Base-by-base conservation (phyloP, 805 yeast genomes). In the Schwanniomyces occidentalis region DNA sequence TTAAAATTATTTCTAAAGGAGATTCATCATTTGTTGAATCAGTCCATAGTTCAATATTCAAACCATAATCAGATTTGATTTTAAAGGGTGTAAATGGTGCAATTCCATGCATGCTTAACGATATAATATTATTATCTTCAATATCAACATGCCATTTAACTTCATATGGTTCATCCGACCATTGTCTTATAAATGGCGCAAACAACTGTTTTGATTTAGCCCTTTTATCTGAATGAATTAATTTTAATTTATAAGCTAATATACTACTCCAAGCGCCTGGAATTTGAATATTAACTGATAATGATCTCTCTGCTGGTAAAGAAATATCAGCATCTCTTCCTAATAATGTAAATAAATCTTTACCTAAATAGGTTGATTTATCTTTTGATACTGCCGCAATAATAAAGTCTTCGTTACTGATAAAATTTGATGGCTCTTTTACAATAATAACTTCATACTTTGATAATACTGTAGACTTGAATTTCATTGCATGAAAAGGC, bases 101-200 rank as follows among this genome's bases (percentile, higher is more conserved):
- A 16, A 78, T 70, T 18, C 85, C 83, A 51, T 85, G 91, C 38
- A 66, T 57, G n/a, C 66, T 57, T 18, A 61, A 27, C 14, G 38
- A 41, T 6, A 61, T 22, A 14, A 23, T 21, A 10, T 34, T 34
- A 14, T 65, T 54, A 4, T 63, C 54, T 5, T 63, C 54, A 1
- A 80, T 40, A 36, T 80, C 71, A 6, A 83, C 58, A 48, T 80
- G 85, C 89, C 91, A 90, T 59, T 87, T 88, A 0, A 87, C 73
- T 54, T 90, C 96, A 46, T 64, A 72, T 1, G 85, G 85, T 22
- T 78, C 80, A 8, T 67, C 62, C 4, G 77, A 64, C 62, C 75
- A 74, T 56, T 89, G 96, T 37, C 88, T 71, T 3, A 85, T 56
- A 23, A 88, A 67, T 1, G 95, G 85, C 14, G 75, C 58, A 48